Evolutionary conservation across 192 early-diverging fungal species (phyloP).

Genomic region (Coemansia furcata): DNA sequence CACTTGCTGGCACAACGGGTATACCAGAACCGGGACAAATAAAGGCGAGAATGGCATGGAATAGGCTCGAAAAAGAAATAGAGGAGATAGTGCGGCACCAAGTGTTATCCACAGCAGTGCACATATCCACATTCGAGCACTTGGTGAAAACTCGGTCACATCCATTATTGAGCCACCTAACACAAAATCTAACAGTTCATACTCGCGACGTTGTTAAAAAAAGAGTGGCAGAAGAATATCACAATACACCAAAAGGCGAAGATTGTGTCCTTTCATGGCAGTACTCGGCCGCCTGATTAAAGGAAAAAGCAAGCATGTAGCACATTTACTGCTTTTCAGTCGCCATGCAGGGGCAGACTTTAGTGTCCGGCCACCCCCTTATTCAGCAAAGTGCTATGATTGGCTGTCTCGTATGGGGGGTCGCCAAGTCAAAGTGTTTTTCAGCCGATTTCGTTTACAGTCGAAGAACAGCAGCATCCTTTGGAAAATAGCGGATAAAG

Average conservation of each 20-base stretch:
- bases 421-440: too few relatives aligned
- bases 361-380: too few relatives aligned
- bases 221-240: background rate
- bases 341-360: background rate
- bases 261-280: background rate
- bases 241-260: background rate
- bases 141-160: conserved; percentile 17
- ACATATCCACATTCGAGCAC: conserved; percentile 31
- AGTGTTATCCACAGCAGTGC: conserved; percentile 32
- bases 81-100: conserved; percentile 31
- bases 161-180: background rate
- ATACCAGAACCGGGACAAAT: conserved; percentile 37
- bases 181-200: background rate
- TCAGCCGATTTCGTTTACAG: too few relatives aligned
- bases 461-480: background rate
- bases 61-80: conserved; percentile 45
- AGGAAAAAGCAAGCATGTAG: too few relatives aligned
- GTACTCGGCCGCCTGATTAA: background rate
- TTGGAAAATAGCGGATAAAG: background rate
- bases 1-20: conserved; percentile 25
- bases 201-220: background rate
- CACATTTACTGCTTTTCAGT: background rate
- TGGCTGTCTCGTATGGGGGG: too few relatives aligned
- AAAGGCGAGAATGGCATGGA: conserved; percentile 40
- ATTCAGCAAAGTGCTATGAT: too few relatives aligned